phyloP scores from a whole-genome alignment of 805 yeast species.

The Kazachstania taianensis region DNA sequence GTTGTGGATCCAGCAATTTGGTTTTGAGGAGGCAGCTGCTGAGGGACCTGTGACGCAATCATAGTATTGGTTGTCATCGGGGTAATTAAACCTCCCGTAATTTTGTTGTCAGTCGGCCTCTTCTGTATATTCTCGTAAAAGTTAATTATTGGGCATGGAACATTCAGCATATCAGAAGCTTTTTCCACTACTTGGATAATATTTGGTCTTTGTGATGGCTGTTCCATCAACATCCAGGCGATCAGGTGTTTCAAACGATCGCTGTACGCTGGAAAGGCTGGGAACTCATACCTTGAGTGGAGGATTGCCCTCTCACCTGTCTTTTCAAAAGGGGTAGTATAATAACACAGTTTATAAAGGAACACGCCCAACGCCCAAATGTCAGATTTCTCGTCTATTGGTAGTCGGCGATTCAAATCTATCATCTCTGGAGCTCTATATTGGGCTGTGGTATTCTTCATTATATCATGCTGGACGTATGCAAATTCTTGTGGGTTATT shows the following conservation, averaged over 20 bases:
- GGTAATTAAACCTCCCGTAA: no score
- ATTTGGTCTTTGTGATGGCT: constrained; percentile 66
- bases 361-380: constrained; percentile 81
- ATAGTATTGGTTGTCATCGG: no score
- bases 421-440: constrained; percentile 81
- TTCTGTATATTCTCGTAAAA: constrained; percentile 27
- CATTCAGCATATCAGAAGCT: constrained; percentile 49
- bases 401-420: constrained; percentile 54
- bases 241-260: constrained; percentile 55
- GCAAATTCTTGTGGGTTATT: constrained; percentile 49
- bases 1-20: no score
- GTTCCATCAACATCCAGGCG: constrained; percentile 47
- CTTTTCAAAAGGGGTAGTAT: constrained; percentile 72
- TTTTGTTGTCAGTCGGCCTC: no score
- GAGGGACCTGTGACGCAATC: no score
- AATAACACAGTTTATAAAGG: constrained; percentile 66
- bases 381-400: constrained; percentile 75
- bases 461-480: constrained; percentile 52
- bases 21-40: no score
- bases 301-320: constrained; percentile 56
- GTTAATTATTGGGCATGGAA: constrained; percentile 34
- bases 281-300: constrained; percentile 43
- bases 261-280: constrained; percentile 48
- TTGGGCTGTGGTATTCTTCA: constrained; percentile 78
- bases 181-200: constrained; percentile 63